Percentiles rank a stretch among this genome's conserved stretches.
Evolutionary conservation across 768 basidiomycete species (phyloP).

Genomic region (Pleurotus sapidus): DNA sequence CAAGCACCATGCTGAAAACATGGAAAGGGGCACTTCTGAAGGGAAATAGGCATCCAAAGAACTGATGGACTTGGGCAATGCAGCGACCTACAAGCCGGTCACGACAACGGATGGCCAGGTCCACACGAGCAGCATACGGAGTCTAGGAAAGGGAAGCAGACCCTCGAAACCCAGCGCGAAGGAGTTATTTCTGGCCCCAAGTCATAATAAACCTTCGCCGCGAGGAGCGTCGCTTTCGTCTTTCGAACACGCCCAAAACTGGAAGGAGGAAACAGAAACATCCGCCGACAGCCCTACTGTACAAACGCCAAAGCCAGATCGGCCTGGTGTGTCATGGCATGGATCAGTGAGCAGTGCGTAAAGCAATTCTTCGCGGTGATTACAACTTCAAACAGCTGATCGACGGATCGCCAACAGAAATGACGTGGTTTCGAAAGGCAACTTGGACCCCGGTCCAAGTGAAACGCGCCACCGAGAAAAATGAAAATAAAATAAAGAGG

Average conservation of each 20-base stretch:
- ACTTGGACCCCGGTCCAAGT: too few relatives aligned
- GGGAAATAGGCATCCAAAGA: too few relatives aligned
- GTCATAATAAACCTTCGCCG: constrained; percentile 1
- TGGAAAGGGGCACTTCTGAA: too few relatives aligned
- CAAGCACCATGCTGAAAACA: too few relatives aligned
- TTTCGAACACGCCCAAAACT: neutral
- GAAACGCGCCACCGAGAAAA: too few relatives aligned
- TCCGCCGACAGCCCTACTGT: constrained; percentile 11
- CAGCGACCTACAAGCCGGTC: too few relatives aligned
- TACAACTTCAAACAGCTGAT: too few relatives aligned
- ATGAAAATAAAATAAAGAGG: too few relatives aligned
- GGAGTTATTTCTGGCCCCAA: constrained; percentile 26
- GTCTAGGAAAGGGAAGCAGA: constrained; percentile 31
- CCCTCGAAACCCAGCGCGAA: constrained; percentile 34
- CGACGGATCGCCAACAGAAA: too few relatives aligned
- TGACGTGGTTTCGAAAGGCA: too few relatives aligned
- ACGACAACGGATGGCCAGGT: too few relatives aligned
- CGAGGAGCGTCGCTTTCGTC: constrained; percentile 4
- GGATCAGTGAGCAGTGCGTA: constrained; percentile 35
- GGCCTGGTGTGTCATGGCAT: constrained; percentile 34
- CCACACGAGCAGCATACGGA: constrained; percentile 35
- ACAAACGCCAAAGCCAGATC: constrained; percentile 23
- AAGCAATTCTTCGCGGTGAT: neutral
- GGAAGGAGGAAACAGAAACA: neutral
- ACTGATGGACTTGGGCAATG: too few relatives aligned